Evolutionary conservation across 2,329 filamentous ascomycete genomes (phyloP).

Genomic region (Aquanectria penicillioides): DNA sequence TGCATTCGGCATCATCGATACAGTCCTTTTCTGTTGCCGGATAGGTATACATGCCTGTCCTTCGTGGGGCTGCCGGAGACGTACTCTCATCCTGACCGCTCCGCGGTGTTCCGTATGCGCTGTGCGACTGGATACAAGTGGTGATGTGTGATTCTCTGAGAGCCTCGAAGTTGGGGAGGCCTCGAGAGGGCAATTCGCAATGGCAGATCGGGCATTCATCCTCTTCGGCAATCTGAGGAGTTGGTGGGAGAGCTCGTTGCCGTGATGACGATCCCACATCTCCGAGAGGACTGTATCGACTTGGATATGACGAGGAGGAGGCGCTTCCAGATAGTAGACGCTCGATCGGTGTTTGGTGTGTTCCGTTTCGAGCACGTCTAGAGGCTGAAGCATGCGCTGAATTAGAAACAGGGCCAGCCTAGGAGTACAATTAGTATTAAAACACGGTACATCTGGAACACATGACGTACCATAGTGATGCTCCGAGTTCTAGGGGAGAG

Average conservation of each 20-base stretch:
- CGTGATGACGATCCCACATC: conserved; percentile 48
- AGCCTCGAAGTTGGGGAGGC: conserved; percentile 62
- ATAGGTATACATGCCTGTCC: conserved; percentile 72
- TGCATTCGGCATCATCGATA: conserved; percentile 73
- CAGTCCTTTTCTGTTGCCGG: conserved; percentile 74
- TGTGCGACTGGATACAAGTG: conserved; percentile 65
- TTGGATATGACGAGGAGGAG: conserved; percentile 45
- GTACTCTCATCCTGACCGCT: conserved; percentile 36
- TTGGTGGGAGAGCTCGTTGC: conserved; percentile 53
- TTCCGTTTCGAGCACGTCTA: conserved; percentile 41
- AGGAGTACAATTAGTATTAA: conserved; percentile 16
- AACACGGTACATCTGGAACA: not conserved
- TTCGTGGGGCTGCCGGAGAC: conserved; percentile 51
- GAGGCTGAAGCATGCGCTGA: conserved; percentile 42
- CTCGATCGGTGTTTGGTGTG: conserved; percentile 49
- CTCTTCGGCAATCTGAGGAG: conserved; percentile 71
- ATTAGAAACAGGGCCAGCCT: conserved; percentile 31
- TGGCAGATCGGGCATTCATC: conserved; percentile 85
- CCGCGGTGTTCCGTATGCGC: conserved; percentile 55
- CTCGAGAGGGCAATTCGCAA: conserved; percentile 70
- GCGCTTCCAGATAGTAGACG: conserved; percentile 52
- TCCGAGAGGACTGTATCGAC: conserved; percentile 44
- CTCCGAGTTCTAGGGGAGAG: conserved; percentile 53
- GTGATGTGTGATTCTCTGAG: conserved; percentile 68
- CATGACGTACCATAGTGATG: conserved; percentile 60